These are phyloP conservation scores for Adansonia grandidieri DNA, from an alignment of 441 rosid species.

Conservation along the genomic window DNA sequence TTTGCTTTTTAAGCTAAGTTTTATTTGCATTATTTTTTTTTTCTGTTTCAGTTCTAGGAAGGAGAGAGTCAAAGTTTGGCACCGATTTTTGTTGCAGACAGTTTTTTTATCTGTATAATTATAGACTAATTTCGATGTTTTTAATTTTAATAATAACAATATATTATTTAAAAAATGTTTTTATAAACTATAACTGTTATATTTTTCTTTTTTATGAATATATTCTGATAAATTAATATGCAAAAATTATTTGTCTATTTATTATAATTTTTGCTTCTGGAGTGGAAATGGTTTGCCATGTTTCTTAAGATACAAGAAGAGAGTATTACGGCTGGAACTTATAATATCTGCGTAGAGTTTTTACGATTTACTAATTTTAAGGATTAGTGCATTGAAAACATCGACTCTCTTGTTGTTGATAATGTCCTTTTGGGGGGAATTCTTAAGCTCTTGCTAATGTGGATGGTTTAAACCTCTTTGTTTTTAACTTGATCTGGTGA, in stretches of 20 bases:
- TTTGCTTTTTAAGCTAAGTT: background rate
- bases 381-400: background rate
- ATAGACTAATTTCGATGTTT: background rate
- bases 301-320: background rate
- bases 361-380: background rate
- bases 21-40: background rate
- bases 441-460: background rate
- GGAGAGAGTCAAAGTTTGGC: background rate
- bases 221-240: background rate
- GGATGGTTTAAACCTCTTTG: background rate
- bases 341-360: background rate
- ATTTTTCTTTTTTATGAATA: background rate
- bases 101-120: background rate
- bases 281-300: background rate
- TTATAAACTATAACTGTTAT: background rate
- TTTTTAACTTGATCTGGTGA: background rate
- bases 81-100: background rate
- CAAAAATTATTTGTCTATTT: background rate
- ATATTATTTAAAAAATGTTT: background rate
- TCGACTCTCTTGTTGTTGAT: background rate
- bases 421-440: background rate
- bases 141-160: background rate
- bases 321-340: background rate
- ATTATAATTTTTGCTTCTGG: background rate
- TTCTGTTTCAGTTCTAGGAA: background rate